These are phyloP conservation scores for Alternaria conjuncta DNA, from an alignment of 2,329 filamentous ascomycete species.

Conservation along the genomic window DNA sequence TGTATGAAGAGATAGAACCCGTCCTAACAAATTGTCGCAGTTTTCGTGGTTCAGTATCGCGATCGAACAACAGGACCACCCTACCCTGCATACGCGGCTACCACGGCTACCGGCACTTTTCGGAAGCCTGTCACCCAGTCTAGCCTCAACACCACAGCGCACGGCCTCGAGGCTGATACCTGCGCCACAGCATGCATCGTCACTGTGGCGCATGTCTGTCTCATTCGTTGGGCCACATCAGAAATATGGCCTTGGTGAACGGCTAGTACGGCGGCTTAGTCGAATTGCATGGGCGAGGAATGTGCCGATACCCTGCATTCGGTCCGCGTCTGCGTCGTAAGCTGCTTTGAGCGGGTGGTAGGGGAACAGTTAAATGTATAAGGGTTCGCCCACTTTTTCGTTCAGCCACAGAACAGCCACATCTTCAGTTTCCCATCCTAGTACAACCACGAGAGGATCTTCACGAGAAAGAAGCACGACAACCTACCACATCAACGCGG, in stretches of 20 bases:
- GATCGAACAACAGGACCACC: background rate
- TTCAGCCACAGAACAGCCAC: background rate
- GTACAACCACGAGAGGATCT: background rate
- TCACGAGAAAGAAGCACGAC: background rate
- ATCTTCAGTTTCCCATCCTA: background rate
- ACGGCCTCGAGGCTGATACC: background rate
- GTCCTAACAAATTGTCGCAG: background rate
- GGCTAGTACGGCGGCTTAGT: slow-evolving; percentile 3
- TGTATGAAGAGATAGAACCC: too few relatives aligned
- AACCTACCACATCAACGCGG: background rate
- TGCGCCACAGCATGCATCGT: slow-evolving; percentile 3
- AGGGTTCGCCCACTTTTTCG: background rate
- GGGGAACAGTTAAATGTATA: background rate
- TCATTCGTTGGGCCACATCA: background rate
- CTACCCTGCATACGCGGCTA: background rate
- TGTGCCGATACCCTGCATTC: background rate
- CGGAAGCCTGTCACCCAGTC: background rate
- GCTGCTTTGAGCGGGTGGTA: background rate
- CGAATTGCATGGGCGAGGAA: slow-evolving; percentile 5
- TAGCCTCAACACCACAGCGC: slow-evolving; percentile 16
- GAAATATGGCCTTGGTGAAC: background rate
- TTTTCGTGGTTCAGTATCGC: background rate
- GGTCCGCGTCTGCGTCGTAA: slow-evolving; percentile 17
- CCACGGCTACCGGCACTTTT: background rate
- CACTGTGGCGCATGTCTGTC: background rate